Evolutionary conservation across 2,329 filamentous ascomycete genomes (phyloP), one percentile per base, ranked within the genome.

Genomic region (Aspergillus sp.): DNA sequence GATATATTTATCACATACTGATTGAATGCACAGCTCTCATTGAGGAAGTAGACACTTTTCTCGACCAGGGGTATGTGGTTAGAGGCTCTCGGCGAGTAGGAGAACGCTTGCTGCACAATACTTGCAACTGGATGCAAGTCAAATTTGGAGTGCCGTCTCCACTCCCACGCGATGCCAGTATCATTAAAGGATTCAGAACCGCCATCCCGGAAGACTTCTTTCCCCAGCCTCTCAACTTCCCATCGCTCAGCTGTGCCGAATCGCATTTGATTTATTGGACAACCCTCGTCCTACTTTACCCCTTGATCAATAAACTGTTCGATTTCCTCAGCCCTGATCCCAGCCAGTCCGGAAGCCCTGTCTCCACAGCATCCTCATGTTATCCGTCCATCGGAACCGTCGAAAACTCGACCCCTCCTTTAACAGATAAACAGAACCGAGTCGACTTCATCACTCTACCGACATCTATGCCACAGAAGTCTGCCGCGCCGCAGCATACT

Each of bases 261-360:
- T 51, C 47, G 9, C 55, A 59, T 19, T n/a, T 53, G 19, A 10
- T 54, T 3, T 53, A 58, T 33, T 58, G 51, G 51, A 46, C 49
- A 20, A 47, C 48, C 1, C 48, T 51, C 22, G 46, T 56, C 5
- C 25, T 59, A 3, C 49, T 58, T 17, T 57, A 57, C 22, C 57
- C 54, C 9, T 46, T 58, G 7, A 56, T 60, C 39, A 48, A 54
- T 17, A 47, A 60, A 33, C 43, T 60, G 5, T 37, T 53, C 37
- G 37, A 35, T 3, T 43, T 50, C 10, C 48, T 57, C 39, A 43
- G 44, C 13, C 27, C 38, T 5, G 39, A 49, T 13, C 49, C 54
- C 33, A 44, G 44, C 12, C 27, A 35, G 33, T 19, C 39, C 17
- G 27, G 19, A n/a, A 33, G 20, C 23, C 19, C 33, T 39, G 15